Evolutionary conservation across 2,329 filamentous ascomycete genomes (phyloP), one percentile per base, ranked within the genome.

Genomic region (Hirsutella rhossiliensis): DNA sequence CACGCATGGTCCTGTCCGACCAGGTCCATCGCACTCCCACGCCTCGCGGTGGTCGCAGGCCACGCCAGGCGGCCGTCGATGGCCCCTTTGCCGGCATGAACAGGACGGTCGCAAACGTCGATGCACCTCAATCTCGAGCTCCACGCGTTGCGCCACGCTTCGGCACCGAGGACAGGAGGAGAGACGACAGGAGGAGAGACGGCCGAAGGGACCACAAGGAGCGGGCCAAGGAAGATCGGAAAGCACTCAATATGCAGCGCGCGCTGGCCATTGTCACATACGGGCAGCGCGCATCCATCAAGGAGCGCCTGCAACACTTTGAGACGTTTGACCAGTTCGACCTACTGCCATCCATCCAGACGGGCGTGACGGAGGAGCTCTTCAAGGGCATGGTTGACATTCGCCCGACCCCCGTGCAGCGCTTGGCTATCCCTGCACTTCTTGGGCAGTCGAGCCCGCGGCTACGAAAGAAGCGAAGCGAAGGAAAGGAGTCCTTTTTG

Each of bases 171-270:
- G 45, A 17, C 19, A 4, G 34, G 9, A 37, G 34, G 15, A 15
- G 18, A n/a, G 15, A 17, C 13, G 3, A 9, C 34, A 9, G 34
- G 34, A 15, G 34, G 18, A 50, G 40, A 13, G 27, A 41, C 12
- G 19, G n/a, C n/a, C 13, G 54, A 42, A 47, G 55, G 30, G 59
- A 60, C 42, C 56, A 61, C 48, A 49, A 56, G 45, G 56, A 65
- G 52, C 65, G 59, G 67, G 53, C 11, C 13, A 15, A n/a, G 38
- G 61, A 64, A 50, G 57, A 64, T 62, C 69, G 59, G 63, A 89
- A 94, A 60, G 89, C 90, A 5, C 71, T 97, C 62, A 95, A 94
- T 67, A 97, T 97, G 90, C 90, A 96, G 60, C 79, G 80, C 42
- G 73, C 84, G 2, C 68, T 97, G 50, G 70, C 85, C 2, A 77